Base-by-base conservation (phyloP, 2,329 filamentous ascomycete genomes). In the Lomentospora prolificans region DNA sequence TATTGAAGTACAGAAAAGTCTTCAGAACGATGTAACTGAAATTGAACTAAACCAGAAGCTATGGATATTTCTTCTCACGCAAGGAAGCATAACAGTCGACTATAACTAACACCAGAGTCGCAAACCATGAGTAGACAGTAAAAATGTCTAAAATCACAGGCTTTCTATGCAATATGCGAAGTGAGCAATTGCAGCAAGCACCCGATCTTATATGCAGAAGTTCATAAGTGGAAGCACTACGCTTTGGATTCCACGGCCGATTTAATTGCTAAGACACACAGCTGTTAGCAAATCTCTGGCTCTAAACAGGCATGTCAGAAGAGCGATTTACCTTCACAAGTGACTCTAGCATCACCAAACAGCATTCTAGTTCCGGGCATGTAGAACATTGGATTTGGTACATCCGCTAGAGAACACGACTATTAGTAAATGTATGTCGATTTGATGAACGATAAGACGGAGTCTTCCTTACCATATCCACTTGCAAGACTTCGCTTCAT, bases 401-500 rank as follows among this genome's bases (percentile, higher is more conserved):
- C 89, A 70, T 96, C 90, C 19, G 90, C 87, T 87, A 33, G 30
- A n/a, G n/a, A n/a, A n/a, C n/a, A n/a, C n/a, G n/a, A 62, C 36
- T 28, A 2, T 25, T 12, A 17, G 58, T 65, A 59, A 65, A 64
- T 53, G 30, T 25, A 5, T 3, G 12, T 9, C 14, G 12, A 41
- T 44, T 56, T 50, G 30, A 54, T 41, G 36, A 27, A 50, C 58
- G 52, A 57, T 55, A 48, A 53, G n/a, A n/a, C 12, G 30, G n/a
- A 17, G 48, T 14, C 3, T 3, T 22, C 24, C 51, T 72, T 64
- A 86, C 85, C 89, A 69, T 95, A 95, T 59, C 90, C 90, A 66
- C 87, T 91, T 4, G 87, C 86, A 86, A 95, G 85, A 53, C 90
- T 86, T 58, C 90, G 77, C 79, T 96, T 96, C 90, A 96, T 95